Conservation (phyloP, 495 filamentous ascomycete genomes). For the Daldinia concentrica region DNA sequence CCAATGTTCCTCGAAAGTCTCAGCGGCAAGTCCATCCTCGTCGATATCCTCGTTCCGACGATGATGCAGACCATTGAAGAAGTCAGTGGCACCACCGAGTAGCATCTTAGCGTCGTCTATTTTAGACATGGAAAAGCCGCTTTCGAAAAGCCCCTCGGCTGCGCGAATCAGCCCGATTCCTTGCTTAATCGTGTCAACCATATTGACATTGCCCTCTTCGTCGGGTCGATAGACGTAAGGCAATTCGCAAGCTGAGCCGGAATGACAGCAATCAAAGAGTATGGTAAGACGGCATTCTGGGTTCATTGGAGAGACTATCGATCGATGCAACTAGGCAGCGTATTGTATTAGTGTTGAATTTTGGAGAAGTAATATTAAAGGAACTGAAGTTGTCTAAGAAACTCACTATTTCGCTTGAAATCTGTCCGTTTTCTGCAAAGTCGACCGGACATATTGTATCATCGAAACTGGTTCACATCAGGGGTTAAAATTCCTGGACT, state of each 20-base stretch:
- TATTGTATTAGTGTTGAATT: not conserved
- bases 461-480: constrained; percentile 55
- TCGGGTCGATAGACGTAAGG: constrained; percentile 67
- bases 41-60: constrained; percentile 49
- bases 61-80: constrained; percentile 63
- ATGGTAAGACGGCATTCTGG: constrained; percentile 62
- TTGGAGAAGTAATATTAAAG: not conserved
- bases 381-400: not conserved
- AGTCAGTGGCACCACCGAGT: constrained; percentile 62
- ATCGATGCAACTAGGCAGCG: constrained; percentile 56
- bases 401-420: constrained; percentile 58
- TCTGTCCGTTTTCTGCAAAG: constrained; percentile 60
- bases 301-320: constrained; percentile 62
- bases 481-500: not conserved
- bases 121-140: constrained; percentile 61
- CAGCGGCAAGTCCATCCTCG: constrained; percentile 60
- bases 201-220: constrained; percentile 62
- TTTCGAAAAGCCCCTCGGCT: constrained; percentile 60
- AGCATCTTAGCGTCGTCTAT: constrained; percentile 63
- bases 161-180: constrained; percentile 58
- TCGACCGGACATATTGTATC: constrained; percentile 68
- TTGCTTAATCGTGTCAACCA: constrained; percentile 64
- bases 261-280: constrained; percentile 71
- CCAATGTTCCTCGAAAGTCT: constrained; percentile 63
- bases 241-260: constrained; percentile 67